Percentiles rank a stretch among this genome's conserved stretches.
Evolutionary conservation across 257 asterid genomes (phyloP).

Genomic region (Plectranthus barbatus): DNA sequence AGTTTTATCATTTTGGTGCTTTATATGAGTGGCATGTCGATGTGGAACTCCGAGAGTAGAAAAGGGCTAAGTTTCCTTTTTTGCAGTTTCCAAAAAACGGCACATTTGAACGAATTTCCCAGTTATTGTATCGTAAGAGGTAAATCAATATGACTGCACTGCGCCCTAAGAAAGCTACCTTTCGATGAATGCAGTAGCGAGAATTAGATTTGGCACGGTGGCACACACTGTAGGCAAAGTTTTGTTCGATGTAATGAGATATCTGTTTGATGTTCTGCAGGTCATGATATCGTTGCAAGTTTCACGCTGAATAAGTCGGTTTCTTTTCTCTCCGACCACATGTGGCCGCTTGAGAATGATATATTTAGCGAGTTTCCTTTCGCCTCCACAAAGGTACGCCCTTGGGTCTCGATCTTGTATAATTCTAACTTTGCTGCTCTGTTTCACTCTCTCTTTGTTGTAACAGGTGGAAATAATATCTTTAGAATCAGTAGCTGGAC

Average conservation of each 20-base stretch:
- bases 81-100: no score
- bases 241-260: slow-evolving; percentile 3
- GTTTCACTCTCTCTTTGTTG: slow-evolving; percentile 1
- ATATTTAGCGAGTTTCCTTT: slow-evolving; percentile 81
- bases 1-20: not conserved
- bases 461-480: slow-evolving; percentile 57
- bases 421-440: not conserved
- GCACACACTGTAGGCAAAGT: not conserved
- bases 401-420: slow-evolving; percentile 6
- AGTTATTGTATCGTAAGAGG: not conserved
- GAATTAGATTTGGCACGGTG: not conserved
- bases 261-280: slow-evolving; percentile 37
- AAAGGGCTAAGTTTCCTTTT: not conserved
- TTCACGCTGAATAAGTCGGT: slow-evolving; percentile 59
- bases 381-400: slow-evolving; percentile 61
- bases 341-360: slow-evolving; percentile 52
- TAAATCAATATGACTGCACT: not conserved
- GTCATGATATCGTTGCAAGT: slow-evolving; percentile 81
- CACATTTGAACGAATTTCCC: not conserved
- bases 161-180: not conserved
- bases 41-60: not conserved
- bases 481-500: slow-evolving; percentile 29
- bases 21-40: not conserved
- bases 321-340: slow-evolving; percentile 56
- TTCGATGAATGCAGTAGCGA: not conserved